Conservation (phyloP, 805 yeast species). For the Limtongozyma cylindracea region DNA sequence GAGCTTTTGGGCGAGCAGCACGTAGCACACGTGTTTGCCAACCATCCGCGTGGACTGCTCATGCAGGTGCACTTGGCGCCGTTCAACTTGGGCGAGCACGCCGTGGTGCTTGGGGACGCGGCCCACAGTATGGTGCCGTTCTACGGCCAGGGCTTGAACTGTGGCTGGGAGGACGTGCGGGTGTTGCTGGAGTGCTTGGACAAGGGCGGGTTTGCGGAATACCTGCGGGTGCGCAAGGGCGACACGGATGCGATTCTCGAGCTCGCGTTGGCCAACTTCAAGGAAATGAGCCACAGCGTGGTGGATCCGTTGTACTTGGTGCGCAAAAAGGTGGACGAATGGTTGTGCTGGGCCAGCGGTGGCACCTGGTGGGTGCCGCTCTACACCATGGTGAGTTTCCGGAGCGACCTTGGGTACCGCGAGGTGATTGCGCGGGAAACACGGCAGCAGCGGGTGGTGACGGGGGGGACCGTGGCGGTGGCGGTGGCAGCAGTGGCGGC, state of each 20-base stretch:
- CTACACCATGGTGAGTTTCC: constrained; percentile 80
- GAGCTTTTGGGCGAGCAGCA: constrained; percentile 33
- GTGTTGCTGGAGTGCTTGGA: constrained; percentile 27
- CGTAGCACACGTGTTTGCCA: constrained; percentile 20
- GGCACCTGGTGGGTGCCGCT: constrained; percentile 58
- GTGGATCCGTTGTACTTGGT: constrained; percentile 29
- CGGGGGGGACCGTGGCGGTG: no score
- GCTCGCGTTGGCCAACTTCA: constrained; percentile 58
- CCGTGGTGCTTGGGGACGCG: constrained; percentile 69
- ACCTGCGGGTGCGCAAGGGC: constrained; percentile 25
- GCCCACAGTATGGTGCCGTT: constrained; percentile 98
- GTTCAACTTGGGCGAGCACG: constrained; percentile 32
- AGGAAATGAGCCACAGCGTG: constrained; percentile 73
- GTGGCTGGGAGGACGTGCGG: constrained; percentile 81
- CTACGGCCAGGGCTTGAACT: constrained; percentile 92
- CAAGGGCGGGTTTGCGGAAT: constrained; percentile 19
- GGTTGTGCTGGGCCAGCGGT: no score
- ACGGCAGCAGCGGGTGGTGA: constrained; percentile 30
- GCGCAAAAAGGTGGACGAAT: constrained; percentile 42
- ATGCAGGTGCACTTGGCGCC: constrained; percentile 48
- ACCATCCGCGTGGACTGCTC: constrained; percentile 55
- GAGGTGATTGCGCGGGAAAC: constrained; percentile 28
- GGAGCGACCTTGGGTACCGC: constrained; percentile 61
- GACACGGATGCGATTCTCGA: constrained; percentile 59
- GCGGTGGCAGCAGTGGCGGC: no score